Base-by-base conservation (phyloP, 2,329 filamentous ascomycete genomes). In the Fusarium acutatum region DNA sequence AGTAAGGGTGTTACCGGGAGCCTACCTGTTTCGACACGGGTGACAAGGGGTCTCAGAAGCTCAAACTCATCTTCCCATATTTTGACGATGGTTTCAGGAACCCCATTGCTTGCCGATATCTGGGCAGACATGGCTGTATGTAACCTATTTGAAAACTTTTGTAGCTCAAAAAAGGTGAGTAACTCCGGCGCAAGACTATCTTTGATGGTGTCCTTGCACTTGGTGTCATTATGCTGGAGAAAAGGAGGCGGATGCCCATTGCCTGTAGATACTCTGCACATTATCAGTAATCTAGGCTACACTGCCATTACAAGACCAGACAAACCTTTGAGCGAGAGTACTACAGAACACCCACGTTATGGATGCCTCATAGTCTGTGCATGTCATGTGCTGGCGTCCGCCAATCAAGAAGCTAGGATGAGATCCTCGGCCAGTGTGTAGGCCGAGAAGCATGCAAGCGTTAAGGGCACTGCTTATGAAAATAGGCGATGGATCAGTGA, bases 271-370 rank as follows among this genome's bases (percentile, higher is more conserved):
- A 74, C 67, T n/a, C 77, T 79, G 11, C 12, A 14, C 18, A 7
- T 26, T n/a, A 26, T 77, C 37, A 76, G 60, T n/a, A 40, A 43
- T 20, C 9, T 15, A 34, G n/a, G 47, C 17, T 32, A n/a, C 24
- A 14, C 28, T 30, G 15, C 49, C 24, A n/a, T 18, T 18, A 7
- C 32, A 43, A 10, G 11, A 17, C 22, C 3, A 7, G 10, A 64
- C 75, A 6, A 75, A 87, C 85, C 84, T 84, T 68, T 89, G 87
- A 2, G 85, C 82, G 13, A 89, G 80, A 20, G 88, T 85, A 30
- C 87, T 88, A 69, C 86, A 86, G 3, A 86, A 86, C 6, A 86
- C 82, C 88, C 88, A 89, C 1, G 87, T 88, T 52, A 82, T 85
- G 1, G 83, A 82, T 6, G 87, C 87, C 64, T 89, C 87, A 63